Evolutionary conservation across 2,329 filamentous ascomycete genomes (phyloP), one percentile per base, ranked within the genome.

Genomic region (Thermothelomyces thermophilus): DNA sequence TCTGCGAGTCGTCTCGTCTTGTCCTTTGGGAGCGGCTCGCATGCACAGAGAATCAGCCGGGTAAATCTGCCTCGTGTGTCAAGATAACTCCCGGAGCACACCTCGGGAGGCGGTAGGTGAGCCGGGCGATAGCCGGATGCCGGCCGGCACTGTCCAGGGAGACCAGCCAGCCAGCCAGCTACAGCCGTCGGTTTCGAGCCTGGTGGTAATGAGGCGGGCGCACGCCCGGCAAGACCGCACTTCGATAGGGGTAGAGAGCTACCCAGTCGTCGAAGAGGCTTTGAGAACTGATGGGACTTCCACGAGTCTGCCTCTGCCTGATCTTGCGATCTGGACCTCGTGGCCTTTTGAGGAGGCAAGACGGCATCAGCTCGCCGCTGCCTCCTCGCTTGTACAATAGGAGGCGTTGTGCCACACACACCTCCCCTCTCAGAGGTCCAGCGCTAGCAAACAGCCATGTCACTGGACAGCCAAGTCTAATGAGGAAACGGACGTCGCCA

Each of bases 11-110:
- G 57, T 60, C 57, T 60, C 54, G 56, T 57, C 36, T 58, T 45
- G 48, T 47, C 50, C n/a, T 54, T 50, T 51, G 39, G 45, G 51
- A 39, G 48, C 47, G 48, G 55, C 56, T 53, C 40, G 53, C 52
- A 59, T 57, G 55, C 41, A 53, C 43, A 57, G 35, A 56, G 35
- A 39, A 35, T 56, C 54, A 54, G 54, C 54, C 60, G 60, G 60
- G 52, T 62, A 62, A 62, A 62, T 60, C 57, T 48, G 53, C 47
- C 44, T 62, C 53, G 53, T 60, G 60, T 61, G 48, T 62, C 58
- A 61, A 59, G 57, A 60, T 57, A 45, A 28, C 43, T 50, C 52
- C 43, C 54, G 52, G 49, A 53, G 52, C 26, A 56, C 53, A 57
- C 55, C 55, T 53, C 46, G 46, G 37, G 34, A 34, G 40, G 52